phyloP scores from a whole-genome alignment of 1,139 yeast genomes.

The Geotrichum cucujoidarum region DNA sequence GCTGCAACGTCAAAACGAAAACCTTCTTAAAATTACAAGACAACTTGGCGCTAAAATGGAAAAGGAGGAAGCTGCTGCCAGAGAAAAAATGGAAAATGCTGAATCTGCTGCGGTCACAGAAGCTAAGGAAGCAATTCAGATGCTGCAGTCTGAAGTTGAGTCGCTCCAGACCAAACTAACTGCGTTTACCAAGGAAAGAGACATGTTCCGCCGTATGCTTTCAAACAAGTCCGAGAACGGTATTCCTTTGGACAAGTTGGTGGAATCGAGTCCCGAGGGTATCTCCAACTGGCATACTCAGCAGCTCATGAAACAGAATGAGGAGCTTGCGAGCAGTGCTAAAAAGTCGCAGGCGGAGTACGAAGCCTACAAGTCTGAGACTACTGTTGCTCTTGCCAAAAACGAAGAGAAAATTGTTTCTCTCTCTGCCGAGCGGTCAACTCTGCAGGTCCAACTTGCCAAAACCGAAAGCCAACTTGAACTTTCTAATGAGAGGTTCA shows the following conservation, averaged over 20 bases:
- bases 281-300: slow-evolving; percentile 31
- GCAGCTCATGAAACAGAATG: slow-evolving; percentile 37
- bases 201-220: slow-evolving; percentile 51
- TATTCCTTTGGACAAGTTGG: slow-evolving; percentile 17
- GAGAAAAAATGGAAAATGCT: slow-evolving; percentile 43
- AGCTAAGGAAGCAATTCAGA: slow-evolving; percentile 70
- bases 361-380: slow-evolving; percentile 41
- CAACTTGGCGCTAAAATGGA: slow-evolving; percentile 68
- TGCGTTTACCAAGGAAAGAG: slow-evolving; percentile 59
- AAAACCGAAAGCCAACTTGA: slow-evolving; percentile 45
- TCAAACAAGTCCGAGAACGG: slow-evolving; percentile 30
- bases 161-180: slow-evolving; percentile 47
- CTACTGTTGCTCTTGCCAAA: slow-evolving; percentile 40
- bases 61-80: slow-evolving; percentile 42
- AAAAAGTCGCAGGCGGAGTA: slow-evolving; percentile 37
- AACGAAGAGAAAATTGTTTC: slow-evolving; percentile 41
- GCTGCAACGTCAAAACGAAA: slow-evolving; percentile 67
- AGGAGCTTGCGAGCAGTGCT: slow-evolving; percentile 33
- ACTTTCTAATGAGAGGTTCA: slow-evolving; percentile 44
- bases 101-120: slow-evolving; percentile 63
- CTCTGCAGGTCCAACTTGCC: slow-evolving; percentile 44
- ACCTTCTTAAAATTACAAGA: slow-evolving; percentile 61
- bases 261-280: slow-evolving; percentile 18
- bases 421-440: slow-evolving; percentile 48
- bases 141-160: slow-evolving; percentile 59